phyloP scores from a whole-genome alignment of 83 land plant genomes.

The Picea engelmannii region DNA sequence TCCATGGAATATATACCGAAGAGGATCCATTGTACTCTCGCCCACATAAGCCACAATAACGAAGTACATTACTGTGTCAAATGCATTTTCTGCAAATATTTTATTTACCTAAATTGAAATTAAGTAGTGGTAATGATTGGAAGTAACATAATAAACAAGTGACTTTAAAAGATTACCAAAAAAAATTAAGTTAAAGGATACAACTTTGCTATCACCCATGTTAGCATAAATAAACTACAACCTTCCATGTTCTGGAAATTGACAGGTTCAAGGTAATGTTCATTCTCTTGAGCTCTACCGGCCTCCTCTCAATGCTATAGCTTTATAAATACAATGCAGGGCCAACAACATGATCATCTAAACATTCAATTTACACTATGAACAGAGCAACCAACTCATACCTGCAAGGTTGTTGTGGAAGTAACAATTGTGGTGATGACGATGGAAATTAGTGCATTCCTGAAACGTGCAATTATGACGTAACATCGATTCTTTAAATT shows the following conservation, averaged over 20 bases:
- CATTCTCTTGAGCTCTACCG: no score
- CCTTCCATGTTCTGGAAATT: constrained; percentile 85
- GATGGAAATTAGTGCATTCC: no score
- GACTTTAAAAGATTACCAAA: not conserved
- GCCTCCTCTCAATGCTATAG: no score
- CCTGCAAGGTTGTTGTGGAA: no score
- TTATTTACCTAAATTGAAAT: constrained; percentile 53
- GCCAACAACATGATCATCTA: no score
- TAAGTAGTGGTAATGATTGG: constrained; percentile 15
- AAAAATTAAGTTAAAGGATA: constrained; percentile 40
- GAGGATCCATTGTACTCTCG: constrained; percentile 86
- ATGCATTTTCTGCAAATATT: constrained; percentile 76
- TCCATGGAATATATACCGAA: constrained; percentile 44
- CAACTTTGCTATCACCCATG: constrained; percentile 87
- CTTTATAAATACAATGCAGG: no score
- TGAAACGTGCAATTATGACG: no score
- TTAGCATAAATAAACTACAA: constrained; percentile 92
- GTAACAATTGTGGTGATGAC: no score
- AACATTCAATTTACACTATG: no score
- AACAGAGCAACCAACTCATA: no score
- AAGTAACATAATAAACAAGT: not conserved
- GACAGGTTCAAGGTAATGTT: not conserved
- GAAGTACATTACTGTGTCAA: constrained; percentile 93
- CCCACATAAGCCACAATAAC: constrained; percentile 96
- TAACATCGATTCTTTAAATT: no score